A percentile compares a stretch with the other conserved stretches of the same genome.
phyloP scores from a whole-genome alignment of 805 yeast genomes.

The Ogataea trehaloabstinens region DNA sequence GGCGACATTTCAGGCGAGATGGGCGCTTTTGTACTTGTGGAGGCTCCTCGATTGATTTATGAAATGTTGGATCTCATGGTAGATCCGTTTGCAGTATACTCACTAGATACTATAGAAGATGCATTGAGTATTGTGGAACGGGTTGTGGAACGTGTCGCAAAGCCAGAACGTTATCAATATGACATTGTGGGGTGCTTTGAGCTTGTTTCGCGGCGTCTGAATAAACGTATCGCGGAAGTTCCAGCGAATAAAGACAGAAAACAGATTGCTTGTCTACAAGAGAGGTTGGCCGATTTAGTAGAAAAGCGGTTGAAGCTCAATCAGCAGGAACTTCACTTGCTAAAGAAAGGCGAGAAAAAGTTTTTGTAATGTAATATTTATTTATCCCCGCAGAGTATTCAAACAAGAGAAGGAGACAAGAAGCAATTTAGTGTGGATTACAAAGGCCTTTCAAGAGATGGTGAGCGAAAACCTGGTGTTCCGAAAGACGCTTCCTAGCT shows the following conservation, averaged over 20 bases:
- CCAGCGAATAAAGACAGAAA: too few species aligned
- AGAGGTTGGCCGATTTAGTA: not conserved
- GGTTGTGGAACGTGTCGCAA: conserved; percentile 3
- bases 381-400: too few species aligned
- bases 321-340: not conserved
- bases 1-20: conserved; percentile 11
- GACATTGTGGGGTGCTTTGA: conserved; percentile 26
- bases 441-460: too few species aligned
- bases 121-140: conserved; percentile 6
- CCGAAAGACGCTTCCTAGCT: conserved; percentile 16
- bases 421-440: too few species aligned
- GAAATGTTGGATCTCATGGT: conserved; percentile 22
- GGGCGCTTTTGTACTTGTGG: conserved; percentile 19
- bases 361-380: not conserved
- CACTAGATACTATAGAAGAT: conserved; percentile 9
- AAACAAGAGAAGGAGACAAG: too few species aligned
- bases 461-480: not conserved
- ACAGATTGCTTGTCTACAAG: not conserved
- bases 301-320: not conserved
- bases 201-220: conserved; percentile 11
- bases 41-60: conserved; percentile 20
- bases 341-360: conserved; percentile 5
- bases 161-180: conserved; percentile 13
- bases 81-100: conserved; percentile 26
- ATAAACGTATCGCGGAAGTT: not conserved